phyloP scores from a whole-genome alignment of 768 basidiomycete species.

The Podaxis sp. region DNA sequence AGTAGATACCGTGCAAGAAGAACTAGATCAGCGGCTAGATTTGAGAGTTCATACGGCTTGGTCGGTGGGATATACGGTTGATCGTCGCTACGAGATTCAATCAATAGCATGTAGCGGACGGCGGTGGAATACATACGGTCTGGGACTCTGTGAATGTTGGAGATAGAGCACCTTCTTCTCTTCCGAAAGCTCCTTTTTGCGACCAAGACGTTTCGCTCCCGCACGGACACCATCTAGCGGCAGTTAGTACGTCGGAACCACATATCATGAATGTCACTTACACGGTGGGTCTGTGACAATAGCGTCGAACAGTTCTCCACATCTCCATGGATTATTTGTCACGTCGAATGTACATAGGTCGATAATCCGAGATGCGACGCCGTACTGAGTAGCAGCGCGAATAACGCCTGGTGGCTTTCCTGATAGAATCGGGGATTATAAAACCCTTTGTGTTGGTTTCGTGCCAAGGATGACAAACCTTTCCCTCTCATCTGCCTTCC shows the following conservation, averaged over 20 bases:
- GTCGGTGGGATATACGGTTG: conserved; percentile 87
- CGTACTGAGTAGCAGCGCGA: conserved; percentile 84
- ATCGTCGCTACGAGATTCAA: conserved; percentile 40
- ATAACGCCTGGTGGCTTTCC: conserved; percentile 66
- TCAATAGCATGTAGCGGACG: not conserved
- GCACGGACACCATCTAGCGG: conserved; percentile 86
- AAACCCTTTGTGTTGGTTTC: not conserved
- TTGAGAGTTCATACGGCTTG: conserved; percentile 88
- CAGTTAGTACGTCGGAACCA: not conserved
- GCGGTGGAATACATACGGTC: conserved; percentile 38
- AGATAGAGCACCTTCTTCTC: conserved; percentile 35
- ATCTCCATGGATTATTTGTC: conserved; percentile 87
- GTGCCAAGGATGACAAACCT: conserved; percentile 40
- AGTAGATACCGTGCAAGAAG: conserved; percentile 80
- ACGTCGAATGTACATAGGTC: conserved; percentile 92
- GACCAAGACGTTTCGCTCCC: conserved; percentile 79
- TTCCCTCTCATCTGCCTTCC: conserved; percentile 97
- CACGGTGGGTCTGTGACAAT: conserved; percentile 95
- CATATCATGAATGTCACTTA: conserved; percentile 36
- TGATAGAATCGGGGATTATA: not conserved
- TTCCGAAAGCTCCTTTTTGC: conserved; percentile 52
- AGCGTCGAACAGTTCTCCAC: conserved; percentile 89
- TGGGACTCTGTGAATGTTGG: conserved; percentile 37
- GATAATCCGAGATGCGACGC: conserved; percentile 66
- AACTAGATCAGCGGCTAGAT: conserved; percentile 80